These are phyloP conservation scores for Aspergillus candidus DNA, from an alignment of 2,329 filamentous ascomycete genomes.

Conservation along the genomic window DNA sequence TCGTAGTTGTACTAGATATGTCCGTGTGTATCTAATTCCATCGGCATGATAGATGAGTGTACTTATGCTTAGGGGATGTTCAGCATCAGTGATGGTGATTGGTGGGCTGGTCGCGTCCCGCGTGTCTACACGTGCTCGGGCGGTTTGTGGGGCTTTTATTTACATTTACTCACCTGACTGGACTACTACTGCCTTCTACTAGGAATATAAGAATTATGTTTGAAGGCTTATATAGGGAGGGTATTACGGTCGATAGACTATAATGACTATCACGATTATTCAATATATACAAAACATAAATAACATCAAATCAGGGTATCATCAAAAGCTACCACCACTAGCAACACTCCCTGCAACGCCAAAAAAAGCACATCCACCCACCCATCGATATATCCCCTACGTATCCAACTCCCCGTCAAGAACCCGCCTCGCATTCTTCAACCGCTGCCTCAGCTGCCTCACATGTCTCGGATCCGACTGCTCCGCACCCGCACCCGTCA, in stretches of 20 bases:
- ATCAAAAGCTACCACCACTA: slow-evolving; percentile 1
- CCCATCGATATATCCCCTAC: slow-evolving; percentile 1
- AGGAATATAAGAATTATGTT: background rate
- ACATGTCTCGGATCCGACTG: slow-evolving; percentile 45
- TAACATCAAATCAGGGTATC: background rate
- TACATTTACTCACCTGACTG: background rate
- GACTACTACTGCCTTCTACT: background rate
- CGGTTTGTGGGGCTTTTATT: background rate
- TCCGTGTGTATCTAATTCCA: too few relatives aligned
- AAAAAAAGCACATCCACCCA: slow-evolving; percentile 2
- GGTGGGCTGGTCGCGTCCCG: too few relatives aligned
- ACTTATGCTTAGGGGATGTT: too few relatives aligned
- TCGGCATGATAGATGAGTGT: too few relatives aligned
- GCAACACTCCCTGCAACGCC: background rate
- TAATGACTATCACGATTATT: background rate
- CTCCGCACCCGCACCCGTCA: slow-evolving; percentile 45
- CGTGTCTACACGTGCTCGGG: too few relatives aligned
- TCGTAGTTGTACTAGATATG: too few relatives aligned
- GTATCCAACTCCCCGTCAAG: slow-evolving; percentile 60
- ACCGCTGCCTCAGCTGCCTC: slow-evolving; percentile 61
- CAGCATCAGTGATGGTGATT: too few relatives aligned
- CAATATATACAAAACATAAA: background rate
- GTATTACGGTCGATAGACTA: background rate
- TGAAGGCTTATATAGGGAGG: background rate
- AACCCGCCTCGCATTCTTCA: slow-evolving; percentile 68